phyloP scores from a whole-genome alignment of 345 rosid species.

The Hibiscus tridactylites region DNA sequence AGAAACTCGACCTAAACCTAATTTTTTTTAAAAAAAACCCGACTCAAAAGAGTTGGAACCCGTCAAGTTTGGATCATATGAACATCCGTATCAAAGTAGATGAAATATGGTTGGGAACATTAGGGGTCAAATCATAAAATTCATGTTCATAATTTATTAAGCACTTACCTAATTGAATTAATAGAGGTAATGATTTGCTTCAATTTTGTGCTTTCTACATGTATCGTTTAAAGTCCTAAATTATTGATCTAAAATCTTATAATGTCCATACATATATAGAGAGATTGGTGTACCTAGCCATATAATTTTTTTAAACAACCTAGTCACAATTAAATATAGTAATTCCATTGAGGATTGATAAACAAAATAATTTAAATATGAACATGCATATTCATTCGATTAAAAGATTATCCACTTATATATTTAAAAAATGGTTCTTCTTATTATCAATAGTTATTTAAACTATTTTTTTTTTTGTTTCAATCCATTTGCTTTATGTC shows the following conservation, averaged over 20 bases:
- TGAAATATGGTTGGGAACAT: slow-evolving; percentile 15
- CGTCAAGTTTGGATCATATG: no score
- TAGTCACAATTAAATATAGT: not conserved
- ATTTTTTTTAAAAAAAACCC: no score
- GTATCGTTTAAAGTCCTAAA: no score
- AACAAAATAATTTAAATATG: not conserved
- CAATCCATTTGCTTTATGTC: not conserved
- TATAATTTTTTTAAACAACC: no score
- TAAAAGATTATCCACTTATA: no score
- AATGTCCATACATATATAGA: no score
- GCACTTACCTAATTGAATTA: slow-evolving; percentile 20
- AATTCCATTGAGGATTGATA: not conserved
- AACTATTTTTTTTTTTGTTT: no score
- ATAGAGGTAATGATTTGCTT: slow-evolving; percentile 13
- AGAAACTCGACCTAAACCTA: no score
- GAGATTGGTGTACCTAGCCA: not conserved
- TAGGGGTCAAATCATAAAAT: slow-evolving; percentile 15
- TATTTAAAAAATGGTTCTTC: no score
- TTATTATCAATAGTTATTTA: no score
- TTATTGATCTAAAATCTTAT: no score
- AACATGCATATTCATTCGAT: not conserved
- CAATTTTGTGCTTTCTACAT: not conserved
- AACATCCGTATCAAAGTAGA: not conserved
- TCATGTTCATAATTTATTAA: slow-evolving; percentile 10
- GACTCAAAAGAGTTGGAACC: no score